Evolutionary conservation across 768 basidiomycete genomes (phyloP).

Genomic region (Boletales sp.): DNA sequence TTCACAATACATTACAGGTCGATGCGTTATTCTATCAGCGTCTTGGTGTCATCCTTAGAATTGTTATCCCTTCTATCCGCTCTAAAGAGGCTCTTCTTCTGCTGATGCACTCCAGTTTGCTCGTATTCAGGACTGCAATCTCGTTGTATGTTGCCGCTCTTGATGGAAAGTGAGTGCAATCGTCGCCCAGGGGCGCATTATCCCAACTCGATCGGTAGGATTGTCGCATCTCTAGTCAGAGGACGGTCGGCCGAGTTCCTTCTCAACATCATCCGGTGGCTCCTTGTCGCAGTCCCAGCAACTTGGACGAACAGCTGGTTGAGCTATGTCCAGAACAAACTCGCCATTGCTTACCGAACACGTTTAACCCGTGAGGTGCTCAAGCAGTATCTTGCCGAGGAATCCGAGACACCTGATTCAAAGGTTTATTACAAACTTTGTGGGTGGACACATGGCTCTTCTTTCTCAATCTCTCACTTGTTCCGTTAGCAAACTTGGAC

Average conservation of each 20-base stretch:
- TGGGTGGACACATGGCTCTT: conserved; percentile 32
- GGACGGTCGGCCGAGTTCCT: conserved; percentile 78
- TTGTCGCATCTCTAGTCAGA: conserved; percentile 92
- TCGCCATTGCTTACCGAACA: conserved; percentile 85
- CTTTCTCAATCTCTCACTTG: neutral
- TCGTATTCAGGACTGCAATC: conserved; percentile 86
- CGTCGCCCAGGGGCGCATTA: neutral
- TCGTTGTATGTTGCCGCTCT: conserved; percentile 92
- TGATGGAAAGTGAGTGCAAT: conserved; percentile 72
- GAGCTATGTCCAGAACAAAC: conserved; percentile 89
- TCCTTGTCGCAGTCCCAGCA: conserved; percentile 87
- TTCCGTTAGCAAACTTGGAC: conserved; percentile 77
- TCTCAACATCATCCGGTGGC: conserved; percentile 83
- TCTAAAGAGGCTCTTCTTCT: conserved; percentile 88
- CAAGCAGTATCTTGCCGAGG: conserved; percentile 78
- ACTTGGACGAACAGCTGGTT: conserved; percentile 94
- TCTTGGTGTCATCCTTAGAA: conserved; percentile 70
- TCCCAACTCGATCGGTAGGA: conserved; percentile 44
- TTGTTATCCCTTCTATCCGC: conserved; percentile 81
- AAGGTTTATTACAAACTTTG: conserved; percentile 95
- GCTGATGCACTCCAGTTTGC: conserved; percentile 81
- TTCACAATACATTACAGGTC: conserved; percentile 46
- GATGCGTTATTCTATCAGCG: conserved; percentile 89
- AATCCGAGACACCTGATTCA: conserved; percentile 57
- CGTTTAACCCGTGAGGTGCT: conserved; percentile 82